Conservation (phyloP, 768 basidiomycete species). For the Auricularia sp. region DNA sequence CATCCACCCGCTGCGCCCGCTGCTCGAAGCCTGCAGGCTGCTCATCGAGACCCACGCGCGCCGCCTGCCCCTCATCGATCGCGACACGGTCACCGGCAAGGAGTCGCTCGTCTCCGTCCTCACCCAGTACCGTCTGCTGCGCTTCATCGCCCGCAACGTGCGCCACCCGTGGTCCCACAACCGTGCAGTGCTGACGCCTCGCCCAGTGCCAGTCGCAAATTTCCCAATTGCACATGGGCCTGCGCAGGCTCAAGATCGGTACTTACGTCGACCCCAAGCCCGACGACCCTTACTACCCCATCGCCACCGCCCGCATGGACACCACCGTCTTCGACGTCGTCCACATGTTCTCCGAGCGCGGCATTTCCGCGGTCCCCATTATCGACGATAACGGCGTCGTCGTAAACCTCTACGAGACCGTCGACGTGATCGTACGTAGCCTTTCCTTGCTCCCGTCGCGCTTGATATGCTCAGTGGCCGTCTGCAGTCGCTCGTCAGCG, state of each 20-base stretch:
- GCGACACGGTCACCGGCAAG: conserved; percentile 86
- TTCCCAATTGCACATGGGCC: conserved; percentile 63
- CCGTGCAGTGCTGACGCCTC: not conserved
- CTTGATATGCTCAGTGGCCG: conserved; percentile 29
- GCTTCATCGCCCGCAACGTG: conserved; percentile 89
- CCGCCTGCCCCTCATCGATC: conserved; percentile 85
- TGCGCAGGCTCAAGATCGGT: conserved; percentile 85
- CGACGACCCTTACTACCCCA: conserved; percentile 73
- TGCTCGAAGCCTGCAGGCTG: conserved; percentile 82
- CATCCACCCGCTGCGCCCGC: conserved; percentile 78
- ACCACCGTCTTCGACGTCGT: conserved; percentile 97
- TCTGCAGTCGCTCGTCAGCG: conserved; percentile 65
- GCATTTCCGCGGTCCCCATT: conserved; percentile 95
- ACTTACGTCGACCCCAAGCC: conserved; percentile 64
- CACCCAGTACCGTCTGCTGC: conserved; percentile 95
- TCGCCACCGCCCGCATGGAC: conserved; percentile 81
- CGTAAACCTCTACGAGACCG: conserved; percentile 94
- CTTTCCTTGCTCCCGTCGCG: conserved; percentile 38
- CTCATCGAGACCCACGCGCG: conserved; percentile 94
- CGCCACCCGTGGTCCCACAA: conserved; percentile 29
- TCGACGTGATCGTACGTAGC: conserved; percentile 67
- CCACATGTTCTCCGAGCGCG: conserved; percentile 93
- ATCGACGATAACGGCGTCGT: conserved; percentile 88
- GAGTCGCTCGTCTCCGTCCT: conserved; percentile 93
- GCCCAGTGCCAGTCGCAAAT: conserved; percentile 33